Base-by-base conservation (phyloP, 805 yeast genomes). In the Wickerhamiella dianesei region DNA sequence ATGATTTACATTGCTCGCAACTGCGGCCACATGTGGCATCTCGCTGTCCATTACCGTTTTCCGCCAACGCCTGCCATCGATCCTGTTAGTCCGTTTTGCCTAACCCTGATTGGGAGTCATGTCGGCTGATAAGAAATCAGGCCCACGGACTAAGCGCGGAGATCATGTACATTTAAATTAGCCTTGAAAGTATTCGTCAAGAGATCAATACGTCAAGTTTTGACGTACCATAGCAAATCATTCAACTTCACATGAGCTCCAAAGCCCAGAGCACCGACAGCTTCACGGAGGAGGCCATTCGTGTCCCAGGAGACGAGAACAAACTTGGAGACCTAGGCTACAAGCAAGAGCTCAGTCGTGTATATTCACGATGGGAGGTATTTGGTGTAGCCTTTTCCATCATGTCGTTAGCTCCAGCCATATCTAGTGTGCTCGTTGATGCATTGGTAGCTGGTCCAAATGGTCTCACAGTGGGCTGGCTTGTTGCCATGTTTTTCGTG, bases 311-410 rank as follows among this genome's bases (percentile, higher is more conserved):
- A 32, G 64, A 57, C 44, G 64, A 58, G 41, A 49, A 48, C 25
- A 41, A 57, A 35, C 56, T 61, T 40, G 51, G 50, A 43, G 75
- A 76, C 52, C 75, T 80, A 48, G 86, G 86, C 14, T 80, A 80
- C 59, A 77, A 77, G 57, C 80, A 77, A 56, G 85, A 80, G 56
- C 64, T 80, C 44, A 67, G 66, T 36, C 70, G 86, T 61, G 68
- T 69, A 22, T 80, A 76, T 54, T 67, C 77, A 1, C 72, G 79
- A 1, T 48, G 75, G 43, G 81, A 77, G 58, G 78, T 78, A 13
- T 80, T 80, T 58, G 83, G 82, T 48, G 74, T 79, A 46, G 80
- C 83, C 1, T 79, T 77, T 55, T 71, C 79, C 18, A 76, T 79
- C 56, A 79, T 80, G 83, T 81, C 83, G 13, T 61, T 79, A 41